A percentile compares a stretch with the other conserved stretches of the same genome.
phyloP scores from a whole-genome alignment of 768 basidiomycete species.

The Mycena crocata region DNA sequence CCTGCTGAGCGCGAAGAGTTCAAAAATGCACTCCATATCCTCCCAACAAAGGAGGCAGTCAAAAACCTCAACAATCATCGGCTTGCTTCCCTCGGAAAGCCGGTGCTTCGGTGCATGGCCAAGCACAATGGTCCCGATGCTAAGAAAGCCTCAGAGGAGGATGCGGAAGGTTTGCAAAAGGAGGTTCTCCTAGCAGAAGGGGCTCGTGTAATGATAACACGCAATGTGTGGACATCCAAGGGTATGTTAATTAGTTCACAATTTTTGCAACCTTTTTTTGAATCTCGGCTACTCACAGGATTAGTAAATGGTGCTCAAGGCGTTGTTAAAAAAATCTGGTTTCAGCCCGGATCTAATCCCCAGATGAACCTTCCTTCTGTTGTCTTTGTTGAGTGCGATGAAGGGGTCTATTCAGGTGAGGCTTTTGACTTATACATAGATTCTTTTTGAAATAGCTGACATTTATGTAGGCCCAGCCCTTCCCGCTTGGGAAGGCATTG shows the following conservation, averaged over 20 bases:
- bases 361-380: slow-evolving; percentile 14
- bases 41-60: slow-evolving; percentile 20
- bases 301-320: slow-evolving; percentile 22
- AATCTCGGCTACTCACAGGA: not conserved
- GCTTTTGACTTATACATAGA: not conserved
- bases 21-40: slow-evolving; percentile 6
- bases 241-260: slow-evolving; percentile 8
- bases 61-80: not conserved
- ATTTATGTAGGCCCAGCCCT: not conserved
- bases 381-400: slow-evolving; percentile 11
- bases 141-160: slow-evolving; percentile 17
- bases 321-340: slow-evolving; percentile 21
- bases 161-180: not conserved
- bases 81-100: not conserved
- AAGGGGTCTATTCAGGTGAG: slow-evolving; percentile 10
- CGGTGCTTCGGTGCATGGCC: not conserved
- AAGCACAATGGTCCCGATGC: slow-evolving; percentile 33
- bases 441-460: not conserved
- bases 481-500: slow-evolving; percentile 3
- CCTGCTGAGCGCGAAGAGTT: not conserved
- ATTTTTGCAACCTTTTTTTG: not conserved
- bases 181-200: not conserved
- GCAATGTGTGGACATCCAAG: slow-evolving; percentile 37
- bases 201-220: not conserved
- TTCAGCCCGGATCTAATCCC: not conserved